Base-by-base conservation (phyloP, 352 stramenopile genomes). In the Pythium biforme region DNA sequence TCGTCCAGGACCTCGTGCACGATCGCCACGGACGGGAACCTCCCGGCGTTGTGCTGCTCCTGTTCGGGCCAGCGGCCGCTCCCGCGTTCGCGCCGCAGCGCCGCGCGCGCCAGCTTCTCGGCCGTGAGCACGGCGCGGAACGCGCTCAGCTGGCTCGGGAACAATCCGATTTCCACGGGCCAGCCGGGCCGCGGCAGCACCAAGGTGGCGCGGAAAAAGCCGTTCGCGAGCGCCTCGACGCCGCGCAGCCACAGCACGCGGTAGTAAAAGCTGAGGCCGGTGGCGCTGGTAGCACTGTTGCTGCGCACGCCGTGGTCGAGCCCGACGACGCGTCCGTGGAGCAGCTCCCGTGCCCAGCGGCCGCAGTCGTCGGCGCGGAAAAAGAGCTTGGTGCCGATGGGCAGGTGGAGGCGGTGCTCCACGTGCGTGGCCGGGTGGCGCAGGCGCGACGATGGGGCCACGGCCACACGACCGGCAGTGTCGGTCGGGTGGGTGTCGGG, bases 191-290 rank as follows among this genome's bases (percentile, higher is more conserved):
- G 10, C 29, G 74, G 64, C 7, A 91, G 69, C 39, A 74, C 49
- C 11, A 93, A 55, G 10, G 55, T 70, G 15, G 83, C 81, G 20
- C 78, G 76, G 57, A 77, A 91, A 45, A 83, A 85, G 15, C 79
- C 75, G 51, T 91, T 90, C 3, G 76, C 65, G n/a, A 93, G 62
- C 25, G 77, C 57, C 50, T 88, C 68, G 12, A 93, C 76, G 4
- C 81, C 83, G 52, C 83, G 72, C 3, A 93, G 58, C 81, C 80
- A 93, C 17, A 91, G 57, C 37, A 93, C 66, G 10, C 81, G 83
- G 40, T 86, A 79, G 50, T 77, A 91, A 14, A 72, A 69, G 26
- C 23, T 51, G 25, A 59, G 47, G 23, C 64, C 62, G 22, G 9
- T 12, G 14, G 34, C 29, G 39, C 17, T 50, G 19, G 19, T 19